A percentile compares a stretch with the other conserved stretches of the same genome.
Conservation (phyloP, 2,329 filamentous ascomycete genomes). For the Chaetomium globosum region DNA sequence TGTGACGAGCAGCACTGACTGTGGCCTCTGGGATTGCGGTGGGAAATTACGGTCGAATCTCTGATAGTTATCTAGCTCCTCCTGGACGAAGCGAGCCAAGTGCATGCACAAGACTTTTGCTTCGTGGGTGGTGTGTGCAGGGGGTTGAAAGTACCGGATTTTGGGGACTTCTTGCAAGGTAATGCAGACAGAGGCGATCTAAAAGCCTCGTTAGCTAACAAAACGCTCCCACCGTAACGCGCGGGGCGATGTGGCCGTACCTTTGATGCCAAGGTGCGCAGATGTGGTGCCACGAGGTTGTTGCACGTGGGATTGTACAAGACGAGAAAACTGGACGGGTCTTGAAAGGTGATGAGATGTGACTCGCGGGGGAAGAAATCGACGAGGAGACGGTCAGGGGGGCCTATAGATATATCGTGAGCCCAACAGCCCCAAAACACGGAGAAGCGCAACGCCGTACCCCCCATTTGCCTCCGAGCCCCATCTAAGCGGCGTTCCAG, state of each 20-base stretch:
- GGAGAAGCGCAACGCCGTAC: slow-evolving; percentile 17
- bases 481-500: slow-evolving; percentile 74
- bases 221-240: neutral
- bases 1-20: slow-evolving; percentile 80
- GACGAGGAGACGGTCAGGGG: slow-evolving; percentile 74
- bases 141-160: slow-evolving; percentile 81
- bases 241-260: slow-evolving; percentile 51
- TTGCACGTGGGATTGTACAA: slow-evolving; percentile 92
- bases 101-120: slow-evolving; percentile 85
- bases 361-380: slow-evolving; percentile 92
- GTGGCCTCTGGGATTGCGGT: slow-evolving; percentile 73
- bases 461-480: slow-evolving; percentile 70
- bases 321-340: slow-evolving; percentile 93
- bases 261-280: slow-evolving; percentile 86
- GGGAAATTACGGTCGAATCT: slow-evolving; percentile 84
- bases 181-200: slow-evolving; percentile 87
- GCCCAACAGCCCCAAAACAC: neutral
- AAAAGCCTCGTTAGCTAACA: slow-evolving; percentile 5
- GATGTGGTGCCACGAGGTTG: slow-evolving; percentile 75
- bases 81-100: slow-evolving; percentile 86
- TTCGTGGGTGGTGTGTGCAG: slow-evolving; percentile 74
- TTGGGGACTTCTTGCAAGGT: slow-evolving; percentile 91
- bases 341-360: slow-evolving; percentile 85
- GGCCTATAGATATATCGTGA: slow-evolving; percentile 49
- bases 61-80: slow-evolving; percentile 86